Evolutionary conservation across 441 rosid species (phyloP), one percentile per base, ranked within the genome.

Genomic region (Gossypium schwendimanii): DNA sequence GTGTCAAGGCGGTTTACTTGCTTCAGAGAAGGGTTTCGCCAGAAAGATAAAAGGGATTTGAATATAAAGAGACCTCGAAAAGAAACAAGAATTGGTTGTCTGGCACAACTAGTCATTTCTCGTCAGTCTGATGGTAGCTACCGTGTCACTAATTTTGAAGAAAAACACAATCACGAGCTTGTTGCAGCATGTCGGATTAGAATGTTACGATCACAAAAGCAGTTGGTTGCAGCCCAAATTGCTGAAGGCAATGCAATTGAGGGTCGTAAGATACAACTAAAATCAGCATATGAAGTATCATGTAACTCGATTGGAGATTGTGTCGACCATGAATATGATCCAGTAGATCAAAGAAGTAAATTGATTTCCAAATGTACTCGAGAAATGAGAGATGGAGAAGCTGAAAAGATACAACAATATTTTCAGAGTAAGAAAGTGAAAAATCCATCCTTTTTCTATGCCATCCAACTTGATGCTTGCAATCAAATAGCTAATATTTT

Each of bases 81-180:
- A 63, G 83, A 82, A 66, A 82, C 81, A 65, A 79, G 78, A 73
- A 79, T 74, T 23, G 85, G 82, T 64, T 82, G 83, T 74, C 55
- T 77, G 72, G 82, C 85, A 14, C 80, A 81, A 50, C 74, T 78
- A 74, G 75, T 75, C 39, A 77, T 77, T 63, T 74, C 78, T 67
- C 75, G 82, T 76, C 78, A 73, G 31, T 67, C 81, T 23, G 63
- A 73, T 76, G 84, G 84, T 44, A 76, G 66, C 61, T 81, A 75
- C 20, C 53, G 74, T 53, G 81, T 78, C 53, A 70, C 78, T 36
- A 76, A 75, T 70, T 81, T 76, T 52, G 80, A 76, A 70, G 73
- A 64, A 50, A 67, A 74, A 5, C 82, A 79, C 71, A 79, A 81
- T 71, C 79, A 81, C 68, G 80, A 72, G 59, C 79, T 72, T 82